Evolutionary conservation across 2,329 filamentous ascomycete genomes (phyloP).

Genomic region (Microcyclospora tardicrescens): DNA sequence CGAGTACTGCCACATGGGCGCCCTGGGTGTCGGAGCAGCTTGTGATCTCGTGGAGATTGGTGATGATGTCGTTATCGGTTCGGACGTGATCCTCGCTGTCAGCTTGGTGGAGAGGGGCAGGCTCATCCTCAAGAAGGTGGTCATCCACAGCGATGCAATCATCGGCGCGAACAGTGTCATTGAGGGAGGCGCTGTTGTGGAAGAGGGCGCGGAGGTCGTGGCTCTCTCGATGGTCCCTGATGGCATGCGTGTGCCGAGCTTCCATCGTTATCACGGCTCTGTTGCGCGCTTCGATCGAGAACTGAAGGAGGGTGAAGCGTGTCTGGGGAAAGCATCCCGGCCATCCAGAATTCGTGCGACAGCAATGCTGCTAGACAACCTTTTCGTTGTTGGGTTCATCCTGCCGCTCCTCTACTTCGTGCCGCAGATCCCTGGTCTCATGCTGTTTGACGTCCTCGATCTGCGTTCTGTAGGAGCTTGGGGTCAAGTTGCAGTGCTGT

Average conservation of each 20-base stretch:
- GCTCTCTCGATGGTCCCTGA: slow-evolving; percentile 13
- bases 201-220: slow-evolving; percentile 13
- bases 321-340: slow-evolving; percentile 4
- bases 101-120: slow-evolving; percentile 12
- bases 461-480: slow-evolving; percentile 7
- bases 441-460: slow-evolving; percentile 10
- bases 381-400: slow-evolving; percentile 6
- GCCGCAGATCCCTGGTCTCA: slow-evolving; percentile 12
- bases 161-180: slow-evolving; percentile 13
- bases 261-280: slow-evolving; percentile 13
- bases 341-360: slow-evolving; percentile 7
- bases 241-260: slow-evolving; percentile 10
- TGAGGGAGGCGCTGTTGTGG: slow-evolving; percentile 13
- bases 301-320: slow-evolving; percentile 5
- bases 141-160: slow-evolving; percentile 8
- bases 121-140: slow-evolving; percentile 13
- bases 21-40: slow-evolving; percentile 10
- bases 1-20: slow-evolving; percentile 11
- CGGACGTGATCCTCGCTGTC: slow-evolving; percentile 10
- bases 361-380: slow-evolving; percentile 8
- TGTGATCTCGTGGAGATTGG: slow-evolving; percentile 15
- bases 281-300: slow-evolving; percentile 11
- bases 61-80: slow-evolving; percentile 13
- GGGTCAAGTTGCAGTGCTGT: slow-evolving; percentile 11
- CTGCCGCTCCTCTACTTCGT: slow-evolving; percentile 10